Percentiles rank a stretch among this genome's conserved stretches.
phyloP scores from a whole-genome alignment of 1,139 yeast species.

The Nakaseomyces uthaithaninus region DNA sequence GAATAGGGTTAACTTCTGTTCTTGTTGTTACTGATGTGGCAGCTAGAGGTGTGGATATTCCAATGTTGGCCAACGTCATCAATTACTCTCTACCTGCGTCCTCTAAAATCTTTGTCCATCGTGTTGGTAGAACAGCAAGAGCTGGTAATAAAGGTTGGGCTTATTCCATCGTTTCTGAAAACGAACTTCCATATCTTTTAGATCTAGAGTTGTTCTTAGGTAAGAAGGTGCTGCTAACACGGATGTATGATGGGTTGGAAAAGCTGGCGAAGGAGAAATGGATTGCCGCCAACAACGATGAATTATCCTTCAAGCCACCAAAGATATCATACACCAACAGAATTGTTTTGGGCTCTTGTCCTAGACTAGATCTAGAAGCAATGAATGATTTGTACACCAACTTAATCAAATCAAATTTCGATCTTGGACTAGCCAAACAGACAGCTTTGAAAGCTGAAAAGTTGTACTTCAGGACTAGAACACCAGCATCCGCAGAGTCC shows the following conservation, averaged over 20 bases:
- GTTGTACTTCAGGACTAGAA: conserved; percentile 75
- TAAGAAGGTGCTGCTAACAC: conserved; percentile 61
- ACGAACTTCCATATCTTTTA: conserved; percentile 79
- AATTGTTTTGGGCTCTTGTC: conserved; percentile 75
- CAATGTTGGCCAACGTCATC: conserved; percentile 87
- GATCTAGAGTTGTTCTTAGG: conserved; percentile 91
- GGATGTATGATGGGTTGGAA: conserved; percentile 58
- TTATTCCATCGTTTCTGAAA: conserved; percentile 75
- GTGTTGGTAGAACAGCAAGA: conserved; percentile 99
- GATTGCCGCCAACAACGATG: conserved; percentile 34
- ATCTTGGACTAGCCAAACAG: conserved; percentile 52
- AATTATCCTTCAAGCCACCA: conserved; percentile 39
- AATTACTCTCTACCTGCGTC: conserved; percentile 87
- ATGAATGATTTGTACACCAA: conserved; percentile 66
- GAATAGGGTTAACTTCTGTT: conserved; percentile 72
- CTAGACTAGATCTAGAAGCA: conserved; percentile 62
- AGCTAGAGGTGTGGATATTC: conserved; percentile 99
- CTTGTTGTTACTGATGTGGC: conserved; percentile 97
- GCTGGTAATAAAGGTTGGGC: conserved; percentile 99
- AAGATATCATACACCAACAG: conserved; percentile 64
- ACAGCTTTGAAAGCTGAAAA: conserved; percentile 86
- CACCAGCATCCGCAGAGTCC: conserved; percentile 78
- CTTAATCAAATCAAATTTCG: conserved; percentile 58
- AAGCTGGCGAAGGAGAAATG: conserved; percentile 43
- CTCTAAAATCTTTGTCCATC: conserved; percentile 86